Conservation (phyloP, 2,329 filamentous ascomycete genomes). For the Bisporella sp. region DNA sequence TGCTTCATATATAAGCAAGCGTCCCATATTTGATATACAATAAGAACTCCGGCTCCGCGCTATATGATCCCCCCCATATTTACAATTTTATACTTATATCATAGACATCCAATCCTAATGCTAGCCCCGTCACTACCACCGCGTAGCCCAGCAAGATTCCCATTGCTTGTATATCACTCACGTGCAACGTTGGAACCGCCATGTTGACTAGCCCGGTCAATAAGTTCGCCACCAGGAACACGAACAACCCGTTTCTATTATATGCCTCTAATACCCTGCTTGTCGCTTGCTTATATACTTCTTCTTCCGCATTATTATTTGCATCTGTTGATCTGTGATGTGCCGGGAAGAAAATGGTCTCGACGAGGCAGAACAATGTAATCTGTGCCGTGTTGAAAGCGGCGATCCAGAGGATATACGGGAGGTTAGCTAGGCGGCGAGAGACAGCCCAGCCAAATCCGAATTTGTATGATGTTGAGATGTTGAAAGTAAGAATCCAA, state of each 20-base stretch:
- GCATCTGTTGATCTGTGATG: constrained; percentile 47
- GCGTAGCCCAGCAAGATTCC: constrained; percentile 70
- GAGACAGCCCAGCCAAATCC: constrained; percentile 75
- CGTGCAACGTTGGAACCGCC: constrained; percentile 73
- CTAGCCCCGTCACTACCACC: constrained; percentile 56
- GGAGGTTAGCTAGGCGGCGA: constrained; percentile 82
- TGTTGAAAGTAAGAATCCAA: constrained; percentile 65
- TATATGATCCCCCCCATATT: background rate
- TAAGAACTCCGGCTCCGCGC: too few relatives aligned
- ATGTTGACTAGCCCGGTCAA: constrained; percentile 87
- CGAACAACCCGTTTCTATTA: constrained; percentile 78
- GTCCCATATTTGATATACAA: too few relatives aligned
- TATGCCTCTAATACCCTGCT: constrained; percentile 76
- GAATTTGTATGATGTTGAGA: constrained; percentile 60
- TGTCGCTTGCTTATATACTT: constrained; percentile 62
- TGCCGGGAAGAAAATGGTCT: constrained; percentile 70
- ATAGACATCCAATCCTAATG: constrained; percentile 53
- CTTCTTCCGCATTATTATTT: constrained; percentile 50
- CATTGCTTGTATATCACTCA: constrained; percentile 59
- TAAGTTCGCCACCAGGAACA: constrained; percentile 86
- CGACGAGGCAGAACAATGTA: constrained; percentile 68
- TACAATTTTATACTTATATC: constrained; percentile 5
- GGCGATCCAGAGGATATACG: constrained; percentile 89
- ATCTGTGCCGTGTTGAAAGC: constrained; percentile 86
- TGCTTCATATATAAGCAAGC: too few relatives aligned